Base-by-base conservation (phyloP, 164 flowering plant genomes). In the Tetracentron sinense region DNA sequence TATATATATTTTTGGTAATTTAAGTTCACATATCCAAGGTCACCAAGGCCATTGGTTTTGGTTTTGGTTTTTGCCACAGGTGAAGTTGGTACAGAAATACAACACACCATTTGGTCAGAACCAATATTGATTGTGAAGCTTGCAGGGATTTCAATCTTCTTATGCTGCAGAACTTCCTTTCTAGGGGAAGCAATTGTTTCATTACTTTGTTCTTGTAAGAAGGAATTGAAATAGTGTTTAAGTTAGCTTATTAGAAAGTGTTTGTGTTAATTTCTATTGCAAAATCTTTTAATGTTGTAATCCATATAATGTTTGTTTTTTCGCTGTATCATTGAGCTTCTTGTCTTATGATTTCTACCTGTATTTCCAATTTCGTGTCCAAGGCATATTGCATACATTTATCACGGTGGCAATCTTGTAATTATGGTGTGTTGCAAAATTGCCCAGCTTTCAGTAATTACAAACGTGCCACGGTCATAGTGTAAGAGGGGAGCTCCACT, bases 11-110 rank as follows among this genome's bases (percentile, higher is more conserved):
- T 38, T 4, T 8, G 44, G 44, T 42, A 8, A 8, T 38, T 47
- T 26, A 42, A n/a, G 30, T 25, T 16, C 52, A 70, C 52, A 53
- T 14, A 31, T 65, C 30, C 11, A 1, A 48, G 10, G 29, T 61
- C 56, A n/a, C n/a, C n/a, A n/a, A n/a, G n/a, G 56, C 47, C 22
- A 61, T 48, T 29, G 54, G 56, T 17, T 54, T 56, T 27, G 58
- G 35, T 57, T 38, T n/a, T n/a, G n/a, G n/a, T n/a, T n/a, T n/a
- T 52, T 50, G 59, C 50, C 19, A 54, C 60, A 19, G 77, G 56
- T 66, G 75, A 67, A 75, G 75, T 54, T 63, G n/a, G 71, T 56
- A 63, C 30, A 62, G 62, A 49, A 35, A 62, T 48, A 66, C 64
- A 48, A 54, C 77, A 69, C 71, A 62, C 57, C 62, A 22, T 62